Evolutionary conservation across 192 early-diverging fungal genomes (phyloP).

Genomic region (Umbelopsis vinacea): DNA sequence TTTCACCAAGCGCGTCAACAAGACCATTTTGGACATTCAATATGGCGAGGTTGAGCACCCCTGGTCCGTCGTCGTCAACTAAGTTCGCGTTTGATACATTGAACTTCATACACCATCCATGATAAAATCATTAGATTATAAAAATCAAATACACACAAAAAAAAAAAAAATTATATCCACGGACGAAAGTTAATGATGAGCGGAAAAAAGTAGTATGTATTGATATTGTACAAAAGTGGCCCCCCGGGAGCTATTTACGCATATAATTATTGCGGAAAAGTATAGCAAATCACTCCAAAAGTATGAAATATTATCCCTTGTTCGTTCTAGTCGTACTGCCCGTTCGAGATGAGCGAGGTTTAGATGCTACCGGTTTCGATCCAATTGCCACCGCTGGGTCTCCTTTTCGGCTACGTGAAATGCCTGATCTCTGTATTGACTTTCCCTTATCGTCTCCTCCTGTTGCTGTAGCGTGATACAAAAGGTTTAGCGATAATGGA

Average conservation of each 20-base stretch:
- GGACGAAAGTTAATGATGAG: background rate
- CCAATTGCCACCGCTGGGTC: background rate
- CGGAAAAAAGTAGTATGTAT: background rate
- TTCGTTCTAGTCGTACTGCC: background rate
- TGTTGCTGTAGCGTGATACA: background rate
- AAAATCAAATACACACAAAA: too few species aligned
- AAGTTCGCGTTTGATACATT: constrained; percentile 8
- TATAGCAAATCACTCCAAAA: background rate
- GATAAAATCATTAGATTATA: too few species aligned
- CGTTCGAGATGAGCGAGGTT: background rate
- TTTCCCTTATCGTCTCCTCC: constrained; percentile 1
- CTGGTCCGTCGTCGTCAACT: constrained; percentile 88
- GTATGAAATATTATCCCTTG: background rate
- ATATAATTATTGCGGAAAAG: background rate
- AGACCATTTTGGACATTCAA: constrained; percentile 91
- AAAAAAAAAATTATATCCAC: too few species aligned
- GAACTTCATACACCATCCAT: background rate
- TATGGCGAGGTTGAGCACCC: constrained; percentile 85
- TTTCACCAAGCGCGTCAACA: constrained; percentile 78
- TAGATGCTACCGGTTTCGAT: background rate
- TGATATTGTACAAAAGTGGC: constrained; percentile 2
- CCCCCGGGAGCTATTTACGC: constrained; percentile 12
- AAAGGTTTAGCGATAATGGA: background rate
- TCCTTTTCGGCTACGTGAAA: background rate
- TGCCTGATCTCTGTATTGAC: background rate